Conservation (phyloP, 2,329 filamentous ascomycete species). For the Colletotrichum sidae region DNA sequence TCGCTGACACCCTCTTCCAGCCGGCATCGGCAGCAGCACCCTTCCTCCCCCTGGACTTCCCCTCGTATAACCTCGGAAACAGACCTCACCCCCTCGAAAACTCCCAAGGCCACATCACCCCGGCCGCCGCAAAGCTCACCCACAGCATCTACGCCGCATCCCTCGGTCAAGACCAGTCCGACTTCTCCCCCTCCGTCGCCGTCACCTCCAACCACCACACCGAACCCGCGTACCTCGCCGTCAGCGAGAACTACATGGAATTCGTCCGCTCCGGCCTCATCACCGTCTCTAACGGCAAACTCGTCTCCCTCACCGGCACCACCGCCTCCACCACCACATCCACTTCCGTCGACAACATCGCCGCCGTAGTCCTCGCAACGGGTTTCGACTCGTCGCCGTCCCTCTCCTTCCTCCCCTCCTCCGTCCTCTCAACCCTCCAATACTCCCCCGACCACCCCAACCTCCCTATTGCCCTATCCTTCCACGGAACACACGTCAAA, state of each 20-base stretch:
- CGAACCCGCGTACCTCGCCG: slow-evolving; percentile 73
- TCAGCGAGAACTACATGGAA: slow-evolving; percentile 79
- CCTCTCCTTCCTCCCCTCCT: slow-evolving; percentile 71
- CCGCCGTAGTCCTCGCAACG: slow-evolving; percentile 78
- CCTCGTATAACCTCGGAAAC: slow-evolving; percentile 76
- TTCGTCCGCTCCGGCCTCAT: slow-evolving; percentile 77
- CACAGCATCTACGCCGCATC: slow-evolving; percentile 63
- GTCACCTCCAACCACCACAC: slow-evolving; percentile 54
- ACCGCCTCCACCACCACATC: slow-evolving; percentile 45
- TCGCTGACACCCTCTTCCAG: slow-evolving; percentile 47
- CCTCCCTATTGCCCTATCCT: slow-evolving; percentile 75
- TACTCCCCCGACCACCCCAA: slow-evolving; percentile 65
- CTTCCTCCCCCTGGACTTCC: slow-evolving; percentile 80
- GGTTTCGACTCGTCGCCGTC: slow-evolving; percentile 76
- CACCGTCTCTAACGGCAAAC: slow-evolving; percentile 60
- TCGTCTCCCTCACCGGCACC: slow-evolving; percentile 50
- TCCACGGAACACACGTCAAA: slow-evolving; percentile 73
- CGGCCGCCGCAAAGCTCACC: slow-evolving; percentile 64
- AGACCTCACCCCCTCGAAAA: slow-evolving; percentile 71
- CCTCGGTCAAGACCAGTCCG: slow-evolving; percentile 66
- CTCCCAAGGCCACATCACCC: slow-evolving; percentile 71
- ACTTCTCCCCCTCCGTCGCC: slow-evolving; percentile 54
- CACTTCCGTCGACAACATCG: slow-evolving; percentile 63
- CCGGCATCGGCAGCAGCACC: slow-evolving; percentile 61
- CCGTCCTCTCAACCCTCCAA: slow-evolving; percentile 67